Evolutionary conservation across 495 filamentous ascomycete species (phyloP).

Genomic region (Stereocaulon alpinum): DNA sequence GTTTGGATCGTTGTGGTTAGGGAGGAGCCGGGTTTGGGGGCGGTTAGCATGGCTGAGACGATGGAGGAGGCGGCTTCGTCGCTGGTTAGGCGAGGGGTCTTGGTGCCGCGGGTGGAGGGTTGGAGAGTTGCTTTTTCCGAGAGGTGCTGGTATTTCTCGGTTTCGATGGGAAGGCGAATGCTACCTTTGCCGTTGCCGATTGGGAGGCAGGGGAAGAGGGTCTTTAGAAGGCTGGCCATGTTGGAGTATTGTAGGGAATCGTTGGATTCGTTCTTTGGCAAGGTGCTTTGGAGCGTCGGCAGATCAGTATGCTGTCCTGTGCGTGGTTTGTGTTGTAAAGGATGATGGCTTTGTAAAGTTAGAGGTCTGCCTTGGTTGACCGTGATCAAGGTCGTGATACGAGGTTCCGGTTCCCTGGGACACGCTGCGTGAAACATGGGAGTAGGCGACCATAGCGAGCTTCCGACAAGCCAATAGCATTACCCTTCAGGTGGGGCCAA

Average conservation of each 20-base stretch:
- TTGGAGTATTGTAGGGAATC: neutral
- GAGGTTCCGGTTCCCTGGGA: too few species aligned
- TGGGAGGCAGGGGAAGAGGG: slow-evolving; percentile 12
- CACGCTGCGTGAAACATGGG: too few species aligned
- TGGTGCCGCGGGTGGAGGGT: neutral
- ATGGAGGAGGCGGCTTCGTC: slow-evolving; percentile 11
- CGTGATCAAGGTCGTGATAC: too few species aligned
- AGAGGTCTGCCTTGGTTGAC: too few species aligned
- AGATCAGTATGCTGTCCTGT: too few species aligned
- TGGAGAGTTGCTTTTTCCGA: slow-evolving; percentile 4
- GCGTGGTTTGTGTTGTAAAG: too few species aligned
- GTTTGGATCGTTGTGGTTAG: slow-evolving; percentile 1
- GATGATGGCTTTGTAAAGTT: too few species aligned
- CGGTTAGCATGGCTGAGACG: slow-evolving; percentile 1
- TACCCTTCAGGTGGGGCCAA: too few species aligned
- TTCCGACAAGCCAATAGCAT: too few species aligned
- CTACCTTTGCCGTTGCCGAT: neutral
- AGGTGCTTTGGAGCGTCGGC: too few species aligned
- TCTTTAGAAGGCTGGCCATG: neutral
- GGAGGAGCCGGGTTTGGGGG: neutral
- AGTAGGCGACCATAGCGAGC: too few species aligned
- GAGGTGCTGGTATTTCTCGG: neutral
- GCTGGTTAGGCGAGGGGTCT: neutral
- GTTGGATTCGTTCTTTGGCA: neutral
- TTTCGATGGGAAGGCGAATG: neutral